Percentiles rank a stretch among this genome's conserved stretches.
Conservation (phyloP, 2,329 filamentous ascomycete species). For the Penicillium polonicum region DNA sequence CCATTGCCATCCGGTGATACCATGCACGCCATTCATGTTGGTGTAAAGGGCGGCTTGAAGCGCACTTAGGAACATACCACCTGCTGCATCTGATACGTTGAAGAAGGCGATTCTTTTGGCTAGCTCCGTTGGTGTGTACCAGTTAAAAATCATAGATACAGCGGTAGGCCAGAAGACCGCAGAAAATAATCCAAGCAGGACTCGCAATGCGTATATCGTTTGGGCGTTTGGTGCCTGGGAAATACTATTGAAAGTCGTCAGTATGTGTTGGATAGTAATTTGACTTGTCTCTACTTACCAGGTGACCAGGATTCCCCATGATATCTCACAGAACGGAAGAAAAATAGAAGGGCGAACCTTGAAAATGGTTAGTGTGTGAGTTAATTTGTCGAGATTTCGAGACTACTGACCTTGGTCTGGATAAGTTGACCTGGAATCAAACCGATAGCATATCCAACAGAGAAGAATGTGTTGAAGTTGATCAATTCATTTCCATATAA, state of each 20-base stretch:
- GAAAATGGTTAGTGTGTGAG: not conserved
- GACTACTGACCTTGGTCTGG: slow-evolving; percentile 5
- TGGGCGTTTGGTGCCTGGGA: slow-evolving; percentile 8
- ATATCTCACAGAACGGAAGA: slow-evolving; percentile 10
- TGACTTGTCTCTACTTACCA: not conserved
- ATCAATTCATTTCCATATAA: slow-evolving; percentile 9
- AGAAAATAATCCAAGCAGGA: slow-evolving; percentile 7
- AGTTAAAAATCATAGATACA: slow-evolving; percentile 18
- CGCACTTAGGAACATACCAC: slow-evolving; percentile 20
- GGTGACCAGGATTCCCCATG: slow-evolving; percentile 9
- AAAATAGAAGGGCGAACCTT: slow-evolving; percentile 7
- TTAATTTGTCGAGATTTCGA: not conserved
- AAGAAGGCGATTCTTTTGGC: slow-evolving; percentile 20
- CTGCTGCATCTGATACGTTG: slow-evolving; percentile 17
- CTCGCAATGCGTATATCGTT: slow-evolving; percentile 4
- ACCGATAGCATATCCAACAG: slow-evolving; percentile 8
- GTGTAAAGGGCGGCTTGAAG: slow-evolving; percentile 20
- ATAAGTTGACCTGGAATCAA: slow-evolving; percentile 10
- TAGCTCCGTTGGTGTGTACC: slow-evolving; percentile 19
- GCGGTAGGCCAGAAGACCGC: slow-evolving; percentile 11
- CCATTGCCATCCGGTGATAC: slow-evolving; percentile 10
- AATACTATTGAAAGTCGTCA: not conserved
- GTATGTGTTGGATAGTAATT: not conserved
- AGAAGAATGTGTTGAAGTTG: slow-evolving; percentile 10
- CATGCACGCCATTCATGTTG: slow-evolving; percentile 18